These are phyloP conservation scores for Coemansia asiatica DNA, from an alignment of 192 early-diverging fungal genomes.

Conservation along the genomic window DNA sequence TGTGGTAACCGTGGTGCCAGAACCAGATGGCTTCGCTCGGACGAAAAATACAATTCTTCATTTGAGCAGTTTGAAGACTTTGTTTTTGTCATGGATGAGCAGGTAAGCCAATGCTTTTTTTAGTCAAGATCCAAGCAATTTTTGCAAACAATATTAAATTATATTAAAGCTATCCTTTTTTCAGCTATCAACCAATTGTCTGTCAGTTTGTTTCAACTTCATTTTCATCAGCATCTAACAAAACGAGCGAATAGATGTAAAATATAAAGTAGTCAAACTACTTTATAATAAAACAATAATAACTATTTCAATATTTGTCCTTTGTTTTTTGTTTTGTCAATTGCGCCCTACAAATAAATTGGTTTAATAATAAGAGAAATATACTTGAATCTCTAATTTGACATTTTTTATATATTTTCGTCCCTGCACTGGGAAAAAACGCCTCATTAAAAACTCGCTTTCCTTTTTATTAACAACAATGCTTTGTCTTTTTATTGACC, in stretches of 20 bases:
- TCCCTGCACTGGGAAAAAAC: neutral
- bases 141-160: neutral
- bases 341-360: no score
- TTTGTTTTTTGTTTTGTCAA: no score
- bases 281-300: no score
- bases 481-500: neutral
- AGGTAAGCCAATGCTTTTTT: slow-evolving; percentile 27
- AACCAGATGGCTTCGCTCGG: slow-evolving; percentile 53
- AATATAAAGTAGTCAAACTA: no score
- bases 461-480: no score
- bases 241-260: no score
- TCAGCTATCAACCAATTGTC: no score
- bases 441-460: neutral
- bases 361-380: no score
- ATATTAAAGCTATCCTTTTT: no score
- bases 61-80: slow-evolving; percentile 38
- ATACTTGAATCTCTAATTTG: neutral
- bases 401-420: neutral
- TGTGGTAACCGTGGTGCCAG: slow-evolving; percentile 56
- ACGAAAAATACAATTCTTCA: slow-evolving; percentile 13
- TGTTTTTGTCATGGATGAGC: slow-evolving; percentile 55
- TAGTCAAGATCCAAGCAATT: neutral
- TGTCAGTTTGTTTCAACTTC: no score
- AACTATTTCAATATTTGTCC: no score
- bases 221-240: no score